Percentiles rank a stretch among this genome's conserved stretches.
Evolutionary conservation across 495 filamentous ascomycete genomes (phyloP).

Genomic region (Aspergillus leporis): DNA sequence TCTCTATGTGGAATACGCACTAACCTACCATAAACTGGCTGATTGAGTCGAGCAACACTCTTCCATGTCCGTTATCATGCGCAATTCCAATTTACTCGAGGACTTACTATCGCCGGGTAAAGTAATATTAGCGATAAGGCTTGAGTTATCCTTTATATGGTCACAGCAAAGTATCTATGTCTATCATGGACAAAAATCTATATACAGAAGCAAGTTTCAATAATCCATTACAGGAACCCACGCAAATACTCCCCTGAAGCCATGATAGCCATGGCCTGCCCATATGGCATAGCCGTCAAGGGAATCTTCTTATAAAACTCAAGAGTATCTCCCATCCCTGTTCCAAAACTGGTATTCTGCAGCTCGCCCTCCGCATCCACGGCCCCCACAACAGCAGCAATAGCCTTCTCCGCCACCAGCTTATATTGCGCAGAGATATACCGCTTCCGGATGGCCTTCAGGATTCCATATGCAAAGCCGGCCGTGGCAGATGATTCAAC

Average conservation of each 20-base stretch:
- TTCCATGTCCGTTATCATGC: too few relatives aligned
- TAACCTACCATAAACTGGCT: too few relatives aligned
- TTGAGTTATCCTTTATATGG: too few relatives aligned
- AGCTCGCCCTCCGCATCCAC: slow-evolving; percentile 64
- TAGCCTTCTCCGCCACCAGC: slow-evolving; percentile 57
- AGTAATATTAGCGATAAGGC: too few relatives aligned
- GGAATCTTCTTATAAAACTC: slow-evolving; percentile 71
- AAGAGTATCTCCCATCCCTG: slow-evolving; percentile 64
- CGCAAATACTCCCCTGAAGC: slow-evolving; percentile 65
- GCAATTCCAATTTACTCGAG: too few relatives aligned
- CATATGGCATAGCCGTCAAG: slow-evolving; percentile 73
- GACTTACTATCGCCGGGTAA: too few relatives aligned
- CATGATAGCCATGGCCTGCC: slow-evolving; percentile 77
- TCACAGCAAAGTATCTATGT: not conserved
- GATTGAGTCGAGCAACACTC: too few relatives aligned
- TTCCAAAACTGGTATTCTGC: slow-evolving; percentile 70
- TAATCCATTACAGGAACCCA: slow-evolving; percentile 18
- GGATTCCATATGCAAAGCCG: slow-evolving; percentile 72
- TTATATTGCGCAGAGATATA: slow-evolving; percentile 57
- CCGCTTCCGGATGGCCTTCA: slow-evolving; percentile 67
- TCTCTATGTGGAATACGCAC: too few relatives aligned
- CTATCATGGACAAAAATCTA: not conserved
- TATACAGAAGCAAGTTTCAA: not conserved
- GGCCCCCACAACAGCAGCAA: slow-evolving; percentile 58
- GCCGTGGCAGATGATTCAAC: slow-evolving; percentile 71